Evolutionary conservation across 2,329 filamentous ascomycete genomes (phyloP).

Genomic region (Tolypocladium guangdongense): DNA sequence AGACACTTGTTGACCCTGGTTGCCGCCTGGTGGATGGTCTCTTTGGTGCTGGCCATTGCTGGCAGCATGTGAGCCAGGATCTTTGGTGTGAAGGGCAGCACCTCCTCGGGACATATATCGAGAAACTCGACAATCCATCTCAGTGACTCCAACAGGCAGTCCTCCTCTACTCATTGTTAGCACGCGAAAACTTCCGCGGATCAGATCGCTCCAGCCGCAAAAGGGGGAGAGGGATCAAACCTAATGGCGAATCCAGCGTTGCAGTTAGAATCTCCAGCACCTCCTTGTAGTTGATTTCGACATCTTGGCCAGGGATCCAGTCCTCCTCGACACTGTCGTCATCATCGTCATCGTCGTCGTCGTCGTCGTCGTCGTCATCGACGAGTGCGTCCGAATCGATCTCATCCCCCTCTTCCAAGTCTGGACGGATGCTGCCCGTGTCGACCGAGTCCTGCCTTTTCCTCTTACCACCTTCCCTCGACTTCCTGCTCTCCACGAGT

Average conservation of each 20-base stretch:
- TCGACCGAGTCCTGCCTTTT: constrained; percentile 63
- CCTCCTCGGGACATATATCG: constrained; percentile 94
- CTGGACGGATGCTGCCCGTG: constrained; percentile 47
- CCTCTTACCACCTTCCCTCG: constrained; percentile 53
- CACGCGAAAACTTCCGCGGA: not conserved
- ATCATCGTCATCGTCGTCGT: constrained; percentile 12
- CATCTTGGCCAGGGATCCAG: constrained; percentile 95
- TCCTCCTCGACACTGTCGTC: constrained; percentile 65
- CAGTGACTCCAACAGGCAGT: constrained; percentile 81
- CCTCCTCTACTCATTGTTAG: constrained; percentile 53
- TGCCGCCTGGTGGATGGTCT: constrained; percentile 79
- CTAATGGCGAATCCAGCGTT: constrained; percentile 73
- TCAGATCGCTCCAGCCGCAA: not conserved
- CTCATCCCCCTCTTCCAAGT: constrained; percentile 49
- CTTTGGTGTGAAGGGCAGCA: constrained; percentile 86
- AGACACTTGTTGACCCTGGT: constrained; percentile 81
- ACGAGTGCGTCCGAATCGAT: constrained; percentile 45
- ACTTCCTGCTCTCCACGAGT: constrained; percentile 74
- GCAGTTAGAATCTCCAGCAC: constrained; percentile 87
- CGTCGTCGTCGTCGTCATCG: constrained; percentile 50
- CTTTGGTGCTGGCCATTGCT: constrained; percentile 84
- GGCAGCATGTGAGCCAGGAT: constrained; percentile 86
- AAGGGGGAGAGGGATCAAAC: constrained; percentile 32
- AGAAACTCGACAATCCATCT: constrained; percentile 95
- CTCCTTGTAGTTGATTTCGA: constrained; percentile 83